Conservation (phyloP, 2,329 filamentous ascomycete species). For the Aspergillus versicolor region DNA sequence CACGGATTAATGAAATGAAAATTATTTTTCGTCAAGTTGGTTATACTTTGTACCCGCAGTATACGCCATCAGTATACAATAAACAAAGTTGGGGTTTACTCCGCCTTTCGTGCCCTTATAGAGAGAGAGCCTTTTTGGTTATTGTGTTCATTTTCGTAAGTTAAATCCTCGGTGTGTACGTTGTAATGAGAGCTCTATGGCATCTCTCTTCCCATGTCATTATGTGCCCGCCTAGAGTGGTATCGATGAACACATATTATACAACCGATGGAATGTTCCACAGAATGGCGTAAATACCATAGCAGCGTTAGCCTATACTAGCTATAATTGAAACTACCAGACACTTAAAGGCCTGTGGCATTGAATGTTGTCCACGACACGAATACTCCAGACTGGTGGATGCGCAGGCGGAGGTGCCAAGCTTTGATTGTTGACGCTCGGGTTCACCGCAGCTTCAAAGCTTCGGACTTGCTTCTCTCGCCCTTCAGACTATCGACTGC, state of each 20-base stretch:
- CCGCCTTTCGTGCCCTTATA: neutral
- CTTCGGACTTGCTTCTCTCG: neutral
- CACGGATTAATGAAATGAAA: neutral
- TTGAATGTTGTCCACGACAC: no score
- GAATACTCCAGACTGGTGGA: no score
- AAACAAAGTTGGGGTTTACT: neutral
- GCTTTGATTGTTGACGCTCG: slow-evolving; percentile 1
- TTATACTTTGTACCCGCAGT: neutral
- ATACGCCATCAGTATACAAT: neutral
- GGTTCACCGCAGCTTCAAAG: slow-evolving; percentile 1
- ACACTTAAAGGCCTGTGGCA: no score
- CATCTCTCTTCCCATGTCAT: neutral
- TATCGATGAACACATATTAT: neutral
- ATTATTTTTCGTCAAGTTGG: neutral
- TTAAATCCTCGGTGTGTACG: no score
- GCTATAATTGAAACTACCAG: no score
- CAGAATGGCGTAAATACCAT: neutral
- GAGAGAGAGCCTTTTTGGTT: no score
- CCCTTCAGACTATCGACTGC: neutral
- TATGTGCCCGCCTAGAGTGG: neutral
- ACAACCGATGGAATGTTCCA: neutral
- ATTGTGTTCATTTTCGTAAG: no score
- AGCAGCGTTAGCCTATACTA: neutral
- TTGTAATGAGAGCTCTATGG: no score
- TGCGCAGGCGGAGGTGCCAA: neutral